Base-by-base conservation (phyloP, 257 asterid species). In the Solanum commersonii region DNA sequence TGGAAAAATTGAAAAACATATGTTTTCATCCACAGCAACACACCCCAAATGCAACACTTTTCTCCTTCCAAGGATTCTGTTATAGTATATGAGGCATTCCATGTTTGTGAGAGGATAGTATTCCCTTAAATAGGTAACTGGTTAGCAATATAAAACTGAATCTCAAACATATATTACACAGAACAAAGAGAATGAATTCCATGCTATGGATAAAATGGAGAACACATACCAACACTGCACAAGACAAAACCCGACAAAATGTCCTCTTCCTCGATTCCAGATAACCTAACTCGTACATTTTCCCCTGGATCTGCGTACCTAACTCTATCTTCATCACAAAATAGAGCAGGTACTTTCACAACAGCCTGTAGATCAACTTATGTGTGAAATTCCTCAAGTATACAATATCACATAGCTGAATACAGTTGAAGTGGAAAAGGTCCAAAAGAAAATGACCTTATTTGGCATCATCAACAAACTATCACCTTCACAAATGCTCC, bases 191-290 rank as follows among this genome's bases (percentile, higher is more conserved):
- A 72, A 72, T 12, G 14, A 31, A 73, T 29, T 38, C 46, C 63
- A 78, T 78, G 5, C 18, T 74, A 63, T n/a, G 6, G 40, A 56
- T 40, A 60, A 60, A 6, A 37, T 29, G 35, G 15, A 78, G 73
- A 81, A 82, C 18, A 91, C 96, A 33, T 93, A 97, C 99, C 95
- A 77, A 87, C 16, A 87, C 96, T 93, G 76, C 92, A 91, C 85
- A 95, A 79, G 87, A 96, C 97, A 87, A 97, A 97, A 27, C 99
- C 99, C 5, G 93, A 87, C 20, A 92, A 5, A 42, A 97, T 93
- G 20, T 96, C 98, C 87, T 97, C 99, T 86, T 97, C 99, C 90
- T 97, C 98, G 22, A 97, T 86, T 77, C 99, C 99, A 46, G 99
- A 91, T 77, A 97, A 38, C 92, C 98, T 92, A 81, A 96, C 98